Percentiles rank a stretch among this genome's conserved stretches.
These are phyloP conservation scores for Xylariaceae sp. DNA, from an alignment of 2,329 filamentous ascomycete species.

Conservation along the genomic window DNA sequence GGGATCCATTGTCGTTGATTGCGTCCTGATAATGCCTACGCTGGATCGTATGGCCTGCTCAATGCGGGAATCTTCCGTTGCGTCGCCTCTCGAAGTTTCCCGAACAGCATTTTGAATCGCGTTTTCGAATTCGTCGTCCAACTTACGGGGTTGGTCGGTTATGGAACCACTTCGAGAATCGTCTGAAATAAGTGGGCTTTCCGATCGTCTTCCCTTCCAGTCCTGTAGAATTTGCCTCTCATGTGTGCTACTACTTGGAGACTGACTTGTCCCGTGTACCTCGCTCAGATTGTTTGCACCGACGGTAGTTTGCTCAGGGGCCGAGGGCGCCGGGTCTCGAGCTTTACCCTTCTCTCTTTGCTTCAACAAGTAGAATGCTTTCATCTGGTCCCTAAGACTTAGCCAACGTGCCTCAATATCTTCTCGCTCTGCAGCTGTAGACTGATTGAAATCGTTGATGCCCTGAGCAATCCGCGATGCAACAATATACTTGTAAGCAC, in stretches of 20 bases:
- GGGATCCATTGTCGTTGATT: slow-evolving; percentile 24
- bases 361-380: slow-evolving; percentile 52
- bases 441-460: slow-evolving; percentile 54
- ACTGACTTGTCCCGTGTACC: slow-evolving; percentile 42
- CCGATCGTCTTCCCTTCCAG: slow-evolving; percentile 36
- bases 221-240: slow-evolving; percentile 48
- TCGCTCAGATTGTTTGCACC: slow-evolving; percentile 12
- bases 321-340: slow-evolving; percentile 27
- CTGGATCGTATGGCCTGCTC: slow-evolving; percentile 71
- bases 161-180: slow-evolving; percentile 15
- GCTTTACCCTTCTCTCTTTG: slow-evolving; percentile 40
- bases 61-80: slow-evolving; percentile 63
- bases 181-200: slow-evolving; percentile 21
- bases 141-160: slow-evolving; percentile 21
- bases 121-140: slow-evolving; percentile 61
- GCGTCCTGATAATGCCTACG: slow-evolving; percentile 49
- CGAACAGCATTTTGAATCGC: slow-evolving; percentile 66
- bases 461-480: slow-evolving; percentile 72
- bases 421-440: slow-evolving; percentile 53
- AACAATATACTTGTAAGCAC: slow-evolving; percentile 73
- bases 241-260: slow-evolving; percentile 46
- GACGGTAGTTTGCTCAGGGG: slow-evolving; percentile 17
- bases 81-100: slow-evolving; percentile 64
- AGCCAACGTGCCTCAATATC: slow-evolving; percentile 64
- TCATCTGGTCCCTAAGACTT: slow-evolving; percentile 54